phyloP scores from a whole-genome alignment of 2,329 filamentous ascomycete genomes.

The Zasmidium cellare region DNA sequence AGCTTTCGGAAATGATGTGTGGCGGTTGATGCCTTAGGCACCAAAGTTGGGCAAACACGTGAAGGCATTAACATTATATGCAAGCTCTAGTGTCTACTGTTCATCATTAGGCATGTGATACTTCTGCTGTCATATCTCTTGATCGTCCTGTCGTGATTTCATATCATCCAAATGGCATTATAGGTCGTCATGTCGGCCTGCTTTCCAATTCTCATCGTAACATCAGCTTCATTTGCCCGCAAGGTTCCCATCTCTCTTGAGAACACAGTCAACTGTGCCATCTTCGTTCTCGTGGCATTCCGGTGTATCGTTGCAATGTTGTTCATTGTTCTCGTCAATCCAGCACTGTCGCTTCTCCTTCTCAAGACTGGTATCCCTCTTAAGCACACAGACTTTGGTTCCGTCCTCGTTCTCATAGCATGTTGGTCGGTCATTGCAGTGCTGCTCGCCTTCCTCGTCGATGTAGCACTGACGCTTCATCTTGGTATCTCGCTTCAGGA shows the following conservation, averaged over 20 bases:
- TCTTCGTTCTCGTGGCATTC: background rate
- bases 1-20: background rate
- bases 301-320: background rate
- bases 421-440: slow-evolving; percentile 2
- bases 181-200: too few relatives aligned
- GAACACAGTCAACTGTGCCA: background rate
- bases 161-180: background rate
- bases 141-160: background rate
- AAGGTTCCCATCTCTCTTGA: background rate
- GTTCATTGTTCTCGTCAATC: background rate
- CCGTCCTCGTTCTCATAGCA: slow-evolving; percentile 9
- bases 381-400: slow-evolving; percentile 5
- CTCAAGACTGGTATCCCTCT: background rate
- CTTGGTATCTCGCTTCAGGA: background rate
- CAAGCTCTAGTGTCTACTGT: background rate
- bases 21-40: background rate
- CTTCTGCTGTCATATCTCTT: background rate
- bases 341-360: slow-evolving; percentile 1
- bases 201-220: too few relatives aligned
- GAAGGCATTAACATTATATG: background rate
- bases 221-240: too few relatives aligned
- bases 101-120: background rate
- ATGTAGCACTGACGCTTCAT: slow-evolving; percentile 15
- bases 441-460: slow-evolving; percentile 3
- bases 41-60: background rate